A percentile compares a stretch with the other conserved stretches of the same genome.
These are phyloP conservation scores for Umbelopsis vinacea DNA, from an alignment of 192 early-diverging fungal species.

Conservation along the genomic window DNA sequence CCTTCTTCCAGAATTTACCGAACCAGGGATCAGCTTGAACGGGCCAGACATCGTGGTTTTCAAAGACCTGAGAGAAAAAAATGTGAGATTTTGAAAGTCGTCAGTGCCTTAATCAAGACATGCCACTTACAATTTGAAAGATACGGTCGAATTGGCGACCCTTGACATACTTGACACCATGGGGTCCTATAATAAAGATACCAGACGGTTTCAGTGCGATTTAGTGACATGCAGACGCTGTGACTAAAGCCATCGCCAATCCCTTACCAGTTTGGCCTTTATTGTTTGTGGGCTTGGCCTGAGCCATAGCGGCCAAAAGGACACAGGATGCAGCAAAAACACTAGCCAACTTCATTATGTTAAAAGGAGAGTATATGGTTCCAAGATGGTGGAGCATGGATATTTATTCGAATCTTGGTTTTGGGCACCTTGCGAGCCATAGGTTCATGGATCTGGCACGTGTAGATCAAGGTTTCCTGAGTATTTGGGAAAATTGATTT, in stretches of 20 bases:
- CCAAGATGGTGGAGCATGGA: not conserved
- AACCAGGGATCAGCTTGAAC: slow-evolving; percentile 10
- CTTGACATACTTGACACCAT: slow-evolving; percentile 1
- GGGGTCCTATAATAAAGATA: not conserved
- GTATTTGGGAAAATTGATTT: not conserved
- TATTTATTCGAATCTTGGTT: not conserved
- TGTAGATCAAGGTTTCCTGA: slow-evolving; percentile 3
- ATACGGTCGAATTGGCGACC: slow-evolving; percentile 10
- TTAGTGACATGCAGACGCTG: not conserved
- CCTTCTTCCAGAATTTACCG: not conserved
- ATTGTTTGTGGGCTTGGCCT: not conserved
- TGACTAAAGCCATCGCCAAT: not conserved
- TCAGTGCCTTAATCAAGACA: not conserved
- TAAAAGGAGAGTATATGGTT: not conserved
- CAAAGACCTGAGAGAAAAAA: not conserved
- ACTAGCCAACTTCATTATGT: slow-evolving; percentile 4
- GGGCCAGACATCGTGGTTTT: slow-evolving; percentile 5
- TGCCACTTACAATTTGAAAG: not conserved
- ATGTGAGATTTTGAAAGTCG: not conserved
- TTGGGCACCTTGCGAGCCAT: not conserved
- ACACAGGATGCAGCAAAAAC: slow-evolving; percentile 4
- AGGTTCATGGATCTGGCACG: not conserved
- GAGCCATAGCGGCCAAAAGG: not conserved
- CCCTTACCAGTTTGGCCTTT: not conserved
- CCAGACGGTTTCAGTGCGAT: too few species aligned